Percentiles rank a stretch among this genome's conserved stretches.
Conservation (phyloP, 768 basidiomycete genomes). For the Lactifluus piperatus region DNA sequence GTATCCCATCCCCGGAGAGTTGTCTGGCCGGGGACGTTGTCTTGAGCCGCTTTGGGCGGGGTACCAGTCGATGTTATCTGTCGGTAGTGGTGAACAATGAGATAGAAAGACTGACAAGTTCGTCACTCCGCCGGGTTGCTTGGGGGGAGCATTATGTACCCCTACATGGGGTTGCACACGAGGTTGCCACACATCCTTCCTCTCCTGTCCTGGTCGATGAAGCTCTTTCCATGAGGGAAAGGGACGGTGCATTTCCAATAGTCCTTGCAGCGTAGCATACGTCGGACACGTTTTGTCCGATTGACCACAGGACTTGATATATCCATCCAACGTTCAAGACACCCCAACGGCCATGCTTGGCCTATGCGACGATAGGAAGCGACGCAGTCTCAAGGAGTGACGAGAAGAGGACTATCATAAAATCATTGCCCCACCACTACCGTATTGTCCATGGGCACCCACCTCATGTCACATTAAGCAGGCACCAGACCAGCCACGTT, state of each 20-base stretch:
- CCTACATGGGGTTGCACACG: not conserved
- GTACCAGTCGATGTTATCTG: not conserved
- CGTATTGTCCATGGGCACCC: not conserved
- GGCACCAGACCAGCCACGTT: slow-evolving; percentile 8
- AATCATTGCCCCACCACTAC: not conserved
- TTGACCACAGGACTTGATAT: not conserved
- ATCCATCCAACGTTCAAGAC: not conserved
- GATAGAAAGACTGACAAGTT: not conserved
- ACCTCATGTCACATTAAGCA: not conserved
- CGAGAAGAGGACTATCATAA: not conserved
- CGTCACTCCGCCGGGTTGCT: not conserved
- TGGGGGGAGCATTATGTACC: not conserved
- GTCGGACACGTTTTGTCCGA: not conserved
- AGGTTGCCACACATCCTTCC: not conserved
- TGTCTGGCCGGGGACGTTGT: not conserved
- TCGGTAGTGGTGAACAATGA: not conserved
- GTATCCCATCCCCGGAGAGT: not conserved
- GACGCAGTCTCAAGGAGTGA: not conserved
- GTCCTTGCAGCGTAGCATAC: not conserved
- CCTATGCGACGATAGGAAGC: not conserved
- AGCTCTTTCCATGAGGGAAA: not conserved
- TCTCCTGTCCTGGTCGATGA: not conserved
- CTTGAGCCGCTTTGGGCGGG: not conserved
- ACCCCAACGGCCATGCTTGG: not conserved
- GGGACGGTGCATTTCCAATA: not conserved